Percentiles rank a stretch among this genome's conserved stretches.
Evolutionary conservation across 1,139 yeast genomes (phyloP).

Genomic region (Pichia sp.): DNA sequence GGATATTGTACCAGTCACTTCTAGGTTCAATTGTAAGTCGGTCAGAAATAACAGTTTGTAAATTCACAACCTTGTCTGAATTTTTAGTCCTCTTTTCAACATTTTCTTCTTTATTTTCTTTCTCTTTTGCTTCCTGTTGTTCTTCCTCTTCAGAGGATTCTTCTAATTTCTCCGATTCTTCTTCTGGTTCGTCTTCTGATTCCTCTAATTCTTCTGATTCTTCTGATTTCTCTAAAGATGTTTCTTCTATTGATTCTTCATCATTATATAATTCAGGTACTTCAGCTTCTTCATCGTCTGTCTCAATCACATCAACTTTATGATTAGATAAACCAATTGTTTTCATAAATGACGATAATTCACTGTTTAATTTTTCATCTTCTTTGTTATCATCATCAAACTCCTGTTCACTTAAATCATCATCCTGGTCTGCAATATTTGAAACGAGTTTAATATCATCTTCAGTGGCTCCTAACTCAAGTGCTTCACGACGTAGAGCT

Average conservation of each 20-base stretch:
- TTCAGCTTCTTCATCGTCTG: slow-evolving; percentile 22
- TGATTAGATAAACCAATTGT: slow-evolving; percentile 55
- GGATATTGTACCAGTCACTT: slow-evolving; percentile 68
- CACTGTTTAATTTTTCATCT: slow-evolving; percentile 49
- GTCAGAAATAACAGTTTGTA: slow-evolving; percentile 50
- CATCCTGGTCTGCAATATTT: slow-evolving; percentile 52
- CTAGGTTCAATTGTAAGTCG: slow-evolving; percentile 57
- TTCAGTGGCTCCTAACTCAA: slow-evolving; percentile 64
- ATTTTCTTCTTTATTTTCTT: slow-evolving; percentile 15
- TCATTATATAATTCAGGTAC: too few species aligned
- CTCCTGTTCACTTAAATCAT: slow-evolving; percentile 59
- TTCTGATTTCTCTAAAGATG: slow-evolving; percentile 5
- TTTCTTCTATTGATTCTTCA: too few species aligned
- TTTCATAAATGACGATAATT: slow-evolving; percentile 60
- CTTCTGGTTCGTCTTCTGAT: slow-evolving; percentile 31
- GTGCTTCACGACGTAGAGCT: slow-evolving; percentile 59
- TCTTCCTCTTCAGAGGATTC: slow-evolving; percentile 22
- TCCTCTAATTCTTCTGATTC: slow-evolving; percentile 24
- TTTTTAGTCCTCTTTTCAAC: slow-evolving; percentile 23
- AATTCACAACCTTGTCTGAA: slow-evolving; percentile 42
- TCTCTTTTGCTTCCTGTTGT: not conserved
- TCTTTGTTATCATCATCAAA: slow-evolving; percentile 36
- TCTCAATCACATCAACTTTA: slow-evolving; percentile 30
- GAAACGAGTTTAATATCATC: slow-evolving; percentile 53
- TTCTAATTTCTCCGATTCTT: slow-evolving; percentile 25